Percentiles rank a stretch among this genome's conserved stretches.
phyloP scores from a whole-genome alignment of 495 filamentous ascomycete species.

The Penicillium pancosmium region DNA sequence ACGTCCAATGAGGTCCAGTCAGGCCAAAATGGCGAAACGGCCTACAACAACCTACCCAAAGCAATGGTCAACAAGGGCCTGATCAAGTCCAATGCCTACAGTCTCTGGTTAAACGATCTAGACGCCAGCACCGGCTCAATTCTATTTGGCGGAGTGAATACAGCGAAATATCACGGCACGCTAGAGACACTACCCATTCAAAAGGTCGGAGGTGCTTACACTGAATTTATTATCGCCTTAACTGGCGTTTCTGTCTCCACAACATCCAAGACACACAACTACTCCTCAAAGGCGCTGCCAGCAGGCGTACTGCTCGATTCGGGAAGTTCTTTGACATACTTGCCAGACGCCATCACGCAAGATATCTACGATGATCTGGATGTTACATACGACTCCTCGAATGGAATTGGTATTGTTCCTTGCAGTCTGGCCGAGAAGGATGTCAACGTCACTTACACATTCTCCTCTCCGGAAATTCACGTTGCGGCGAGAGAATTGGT shows the following conservation, averaged over 20 bases:
- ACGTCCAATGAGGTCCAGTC: constrained; percentile 78
- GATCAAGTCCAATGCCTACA: constrained; percentile 84
- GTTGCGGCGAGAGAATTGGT: constrained; percentile 80
- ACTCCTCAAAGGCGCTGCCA: constrained; percentile 56
- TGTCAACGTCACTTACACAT: constrained; percentile 68
- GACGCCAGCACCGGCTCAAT: constrained; percentile 76
- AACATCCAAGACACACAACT: constrained; percentile 42
- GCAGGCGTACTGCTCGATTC: constrained; percentile 81
- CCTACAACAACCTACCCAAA: constrained; percentile 81
- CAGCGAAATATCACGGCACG: constrained; percentile 69
- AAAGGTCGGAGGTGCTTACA: constrained; percentile 55
- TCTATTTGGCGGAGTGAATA: constrained; percentile 91
- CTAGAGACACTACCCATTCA: constrained; percentile 80
- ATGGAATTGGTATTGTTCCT: constrained; percentile 64
- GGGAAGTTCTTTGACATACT: constrained; percentile 87
- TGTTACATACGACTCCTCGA: constrained; percentile 60
- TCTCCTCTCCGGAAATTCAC: constrained; percentile 65
- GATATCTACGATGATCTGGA: constrained; percentile 65
- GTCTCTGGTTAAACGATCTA: constrained; percentile 57
- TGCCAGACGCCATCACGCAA: constrained; percentile 69
- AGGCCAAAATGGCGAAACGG: constrained; percentile 53
- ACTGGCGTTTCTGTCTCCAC: constrained; percentile 61
- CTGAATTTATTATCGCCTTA: constrained; percentile 83
- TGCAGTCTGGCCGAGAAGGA: constrained; percentile 66
- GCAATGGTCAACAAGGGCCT: constrained; percentile 68